Evolutionary conservation across 1,284 basidiomycete species (phyloP), one percentile per base, ranked within the genome.

Genomic region (Ceratobasidium sp.): DNA sequence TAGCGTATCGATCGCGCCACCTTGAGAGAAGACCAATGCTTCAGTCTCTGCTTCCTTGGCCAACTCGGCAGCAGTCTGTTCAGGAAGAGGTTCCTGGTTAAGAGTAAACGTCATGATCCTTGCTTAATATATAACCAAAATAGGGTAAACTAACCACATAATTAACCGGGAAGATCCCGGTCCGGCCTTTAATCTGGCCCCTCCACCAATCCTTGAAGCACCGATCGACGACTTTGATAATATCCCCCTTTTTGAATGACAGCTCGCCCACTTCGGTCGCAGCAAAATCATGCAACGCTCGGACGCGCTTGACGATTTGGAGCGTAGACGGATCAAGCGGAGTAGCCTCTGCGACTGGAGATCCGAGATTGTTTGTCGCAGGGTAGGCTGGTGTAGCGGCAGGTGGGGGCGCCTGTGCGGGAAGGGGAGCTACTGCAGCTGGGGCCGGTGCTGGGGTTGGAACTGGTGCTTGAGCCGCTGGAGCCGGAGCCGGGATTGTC

Each of bases 131-230:
- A 53, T 33, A 40, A 80, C 73, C 79, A 42, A 49, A 63, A 77
- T 39, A 15, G 44, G 18, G 28, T 15, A 33, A 33, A 89, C 93
- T 40, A 82, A 95, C 94, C 81, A 99, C 96, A 86, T 99, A 99
- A 84, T 98, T 99, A 55, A 98, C 95, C 0, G 98, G 97, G 86
- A 99, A 99, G 79, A 99, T 99, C 15, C 98, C 98, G 9, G 96
- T 97, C 79, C 95, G 89, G 0, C 97, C 97, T 82, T 94, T 94
- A 55, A 97, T 86, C 82, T 99, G 97, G 1, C 98, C 98, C 64
- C 96, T 89, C 97, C 97, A 99, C 98, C 98, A 99, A 84, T 99
- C 96, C 83, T 97, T 94, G 86, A 98, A 98, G 39, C 94, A 95
- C 58, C 95, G 91, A 85, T 99, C 97, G 12, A 99, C 92, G 18